phyloP scores from a whole-genome alignment of 2,329 filamentous ascomycete species.

The Fusarium lyarnte region DNA sequence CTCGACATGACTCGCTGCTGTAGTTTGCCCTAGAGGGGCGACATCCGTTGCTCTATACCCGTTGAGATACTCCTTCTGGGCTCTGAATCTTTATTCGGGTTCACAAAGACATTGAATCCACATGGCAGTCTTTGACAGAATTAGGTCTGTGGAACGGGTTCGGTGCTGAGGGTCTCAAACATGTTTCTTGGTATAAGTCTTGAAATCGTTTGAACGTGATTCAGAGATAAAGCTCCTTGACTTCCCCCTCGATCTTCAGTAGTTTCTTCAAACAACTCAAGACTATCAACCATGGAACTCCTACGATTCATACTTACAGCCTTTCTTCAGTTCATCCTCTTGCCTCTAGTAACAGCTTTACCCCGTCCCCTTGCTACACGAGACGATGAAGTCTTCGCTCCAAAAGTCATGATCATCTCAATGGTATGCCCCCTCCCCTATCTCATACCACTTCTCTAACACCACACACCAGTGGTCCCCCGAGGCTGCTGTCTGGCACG shows the following conservation, averaged over 20 bases:
- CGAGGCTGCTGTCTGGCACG: constrained; percentile 70
- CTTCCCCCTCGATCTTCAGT: background rate
- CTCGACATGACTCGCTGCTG: constrained; percentile 18
- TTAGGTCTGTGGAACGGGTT: constrained; percentile 19
- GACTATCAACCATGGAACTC: constrained; percentile 16
- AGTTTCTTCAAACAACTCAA: background rate
- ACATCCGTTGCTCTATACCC: constrained; percentile 4
- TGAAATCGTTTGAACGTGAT: no score
- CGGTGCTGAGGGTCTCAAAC: constrained; percentile 9
- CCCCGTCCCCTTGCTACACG: background rate
- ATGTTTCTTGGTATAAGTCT: background rate
- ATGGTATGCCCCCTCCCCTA: constrained; percentile 58
- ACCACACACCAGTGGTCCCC: constrained; percentile 63
- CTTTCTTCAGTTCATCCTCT: background rate
- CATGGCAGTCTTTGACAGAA: background rate
- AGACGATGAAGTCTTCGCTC: constrained; percentile 50
- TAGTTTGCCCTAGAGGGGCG: background rate
- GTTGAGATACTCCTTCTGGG: background rate
- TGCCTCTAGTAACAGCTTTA: background rate
- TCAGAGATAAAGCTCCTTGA: constrained; percentile 9
- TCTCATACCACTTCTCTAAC: constrained; percentile 3
- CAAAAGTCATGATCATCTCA: constrained; percentile 70
- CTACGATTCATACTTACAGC: constrained; percentile 5
- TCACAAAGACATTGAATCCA: constrained; percentile 37
- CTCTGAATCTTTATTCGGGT: constrained; percentile 10